These are phyloP conservation scores for Alternaria triticina DNA, from an alignment of 2,329 filamentous ascomycete species.

Conservation along the genomic window DNA sequence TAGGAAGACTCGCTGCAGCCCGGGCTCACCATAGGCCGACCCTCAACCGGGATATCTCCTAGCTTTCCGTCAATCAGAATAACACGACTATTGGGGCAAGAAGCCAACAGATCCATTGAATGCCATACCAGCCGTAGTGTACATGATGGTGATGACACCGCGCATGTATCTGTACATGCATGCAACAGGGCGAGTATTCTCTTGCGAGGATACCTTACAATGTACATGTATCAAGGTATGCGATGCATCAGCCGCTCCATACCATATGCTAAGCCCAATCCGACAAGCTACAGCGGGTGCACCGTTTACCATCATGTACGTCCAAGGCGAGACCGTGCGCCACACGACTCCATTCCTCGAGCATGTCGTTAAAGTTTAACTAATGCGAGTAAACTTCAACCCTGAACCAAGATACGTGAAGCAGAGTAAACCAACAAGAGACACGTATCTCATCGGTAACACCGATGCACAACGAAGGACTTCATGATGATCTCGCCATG, in stretches of 20 bases:
- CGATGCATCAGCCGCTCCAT: not conserved
- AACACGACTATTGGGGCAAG: not conserved
- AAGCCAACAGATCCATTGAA: not conserved
- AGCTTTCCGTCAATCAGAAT: not conserved
- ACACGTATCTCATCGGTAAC: not conserved
- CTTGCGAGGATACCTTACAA: not conserved
- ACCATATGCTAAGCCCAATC: not conserved
- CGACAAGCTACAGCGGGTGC: not conserved
- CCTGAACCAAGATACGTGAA: not conserved
- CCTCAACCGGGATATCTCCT: not conserved
- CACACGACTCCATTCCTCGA: not conserved
- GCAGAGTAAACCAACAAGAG: not conserved
- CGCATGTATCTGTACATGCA: not conserved
- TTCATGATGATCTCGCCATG: not conserved
- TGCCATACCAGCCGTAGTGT: not conserved
- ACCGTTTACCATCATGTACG: not conserved
- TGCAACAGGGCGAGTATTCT: not conserved
- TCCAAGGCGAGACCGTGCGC: not conserved
- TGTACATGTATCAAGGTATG: conserved; percentile 1
- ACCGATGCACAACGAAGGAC: not conserved
- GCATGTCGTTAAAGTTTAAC: not conserved
- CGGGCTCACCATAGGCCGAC: not conserved
- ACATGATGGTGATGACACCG: not conserved
- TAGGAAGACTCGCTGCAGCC: not conserved
- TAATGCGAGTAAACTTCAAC: not conserved